These are phyloP conservation scores for Fermentozyma sake DNA, from an alignment of 1,139 yeast species.

Conservation along the genomic window DNA sequence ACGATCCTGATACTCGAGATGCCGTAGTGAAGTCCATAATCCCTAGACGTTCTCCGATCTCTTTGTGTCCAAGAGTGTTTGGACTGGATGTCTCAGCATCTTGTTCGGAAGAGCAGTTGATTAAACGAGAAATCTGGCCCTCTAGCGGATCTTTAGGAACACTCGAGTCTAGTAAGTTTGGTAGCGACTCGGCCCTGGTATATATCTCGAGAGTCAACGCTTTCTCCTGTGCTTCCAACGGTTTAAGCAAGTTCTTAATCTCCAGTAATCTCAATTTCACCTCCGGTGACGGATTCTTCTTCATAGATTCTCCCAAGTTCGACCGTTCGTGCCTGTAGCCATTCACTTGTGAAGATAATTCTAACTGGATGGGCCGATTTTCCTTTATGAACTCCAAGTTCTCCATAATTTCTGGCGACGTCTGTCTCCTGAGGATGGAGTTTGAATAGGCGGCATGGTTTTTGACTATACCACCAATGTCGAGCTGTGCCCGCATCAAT, in stretches of 20 bases:
- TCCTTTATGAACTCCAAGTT: constrained; percentile 29
- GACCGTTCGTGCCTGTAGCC: constrained; percentile 26
- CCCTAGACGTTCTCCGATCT: constrained; percentile 56
- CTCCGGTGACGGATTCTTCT: constrained; percentile 11
- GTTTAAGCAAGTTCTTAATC: constrained; percentile 31
- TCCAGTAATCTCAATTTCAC: constrained; percentile 27
- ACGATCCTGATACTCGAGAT: constrained; percentile 72
- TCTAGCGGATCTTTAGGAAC: constrained; percentile 42
- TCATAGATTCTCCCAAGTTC: constrained; percentile 21
- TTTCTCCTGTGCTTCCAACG: constrained; percentile 29
- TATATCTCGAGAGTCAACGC: constrained; percentile 26
- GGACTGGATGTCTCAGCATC: constrained; percentile 19
- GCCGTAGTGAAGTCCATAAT: constrained; percentile 72
- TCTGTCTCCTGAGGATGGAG: constrained; percentile 47
- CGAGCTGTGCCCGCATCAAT: constrained; percentile 40
- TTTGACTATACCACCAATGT: constrained; percentile 42
- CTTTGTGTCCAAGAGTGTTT: constrained; percentile 53
- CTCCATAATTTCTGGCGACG: constrained; percentile 18
- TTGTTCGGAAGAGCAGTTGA: constrained; percentile 37
- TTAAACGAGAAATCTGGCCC: constrained; percentile 42
- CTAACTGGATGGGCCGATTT: constrained; percentile 21
- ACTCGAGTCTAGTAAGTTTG: constrained; percentile 57
- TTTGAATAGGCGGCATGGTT: constrained; percentile 35
- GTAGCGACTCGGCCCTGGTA: constrained; percentile 50
- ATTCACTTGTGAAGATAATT: constrained; percentile 20